Conservation (phyloP, 2,329 filamentous ascomycete species). For the Gaeumannomyces tritici region DNA sequence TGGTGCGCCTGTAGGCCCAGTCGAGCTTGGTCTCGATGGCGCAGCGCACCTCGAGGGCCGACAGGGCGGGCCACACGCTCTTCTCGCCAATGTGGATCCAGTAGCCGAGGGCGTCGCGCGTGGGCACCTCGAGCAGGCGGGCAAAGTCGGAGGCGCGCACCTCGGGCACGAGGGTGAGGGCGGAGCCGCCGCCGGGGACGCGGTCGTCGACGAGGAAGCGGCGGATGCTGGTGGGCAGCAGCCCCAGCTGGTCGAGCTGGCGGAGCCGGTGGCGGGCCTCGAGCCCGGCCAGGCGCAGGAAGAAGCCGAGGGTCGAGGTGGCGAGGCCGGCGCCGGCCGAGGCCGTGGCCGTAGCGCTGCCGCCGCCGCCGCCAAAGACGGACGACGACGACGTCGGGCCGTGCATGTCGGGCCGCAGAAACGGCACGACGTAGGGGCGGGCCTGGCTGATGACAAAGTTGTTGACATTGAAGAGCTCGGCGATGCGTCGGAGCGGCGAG, state of each 20-base stretch:
- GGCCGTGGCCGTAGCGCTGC: conserved; percentile 37
- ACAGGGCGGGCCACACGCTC: conserved; percentile 84
- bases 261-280: conserved; percentile 61
- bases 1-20: conserved; percentile 6
- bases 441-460: conserved; percentile 94
- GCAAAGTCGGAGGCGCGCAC: conserved; percentile 65
- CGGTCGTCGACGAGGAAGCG: conserved; percentile 76
- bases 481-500: conserved; percentile 58
- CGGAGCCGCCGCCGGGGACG: conserved; percentile 47
- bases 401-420: conserved; percentile 72
- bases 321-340: conserved; percentile 5
- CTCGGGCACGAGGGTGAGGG: conserved; percentile 72
- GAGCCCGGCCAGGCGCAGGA: conserved; percentile 60
- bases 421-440: conserved; percentile 79
- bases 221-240: conserved; percentile 60
- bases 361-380: conserved; percentile 14
- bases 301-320: conserved; percentile 35
- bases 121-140: conserved; percentile 74
- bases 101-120: conserved; percentile 63
- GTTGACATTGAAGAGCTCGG: conserved; percentile 84
- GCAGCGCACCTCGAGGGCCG: conserved; percentile 71
- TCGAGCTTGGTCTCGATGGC: conserved; percentile 84
- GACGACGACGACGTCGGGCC: conserved; percentile 54
- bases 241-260: conserved; percentile 68
- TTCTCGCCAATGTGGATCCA: conserved; percentile 81